These are phyloP conservation scores for Cyclotella atomus DNA, from an alignment of 108 stramenopile species.

Conservation along the genomic window DNA sequence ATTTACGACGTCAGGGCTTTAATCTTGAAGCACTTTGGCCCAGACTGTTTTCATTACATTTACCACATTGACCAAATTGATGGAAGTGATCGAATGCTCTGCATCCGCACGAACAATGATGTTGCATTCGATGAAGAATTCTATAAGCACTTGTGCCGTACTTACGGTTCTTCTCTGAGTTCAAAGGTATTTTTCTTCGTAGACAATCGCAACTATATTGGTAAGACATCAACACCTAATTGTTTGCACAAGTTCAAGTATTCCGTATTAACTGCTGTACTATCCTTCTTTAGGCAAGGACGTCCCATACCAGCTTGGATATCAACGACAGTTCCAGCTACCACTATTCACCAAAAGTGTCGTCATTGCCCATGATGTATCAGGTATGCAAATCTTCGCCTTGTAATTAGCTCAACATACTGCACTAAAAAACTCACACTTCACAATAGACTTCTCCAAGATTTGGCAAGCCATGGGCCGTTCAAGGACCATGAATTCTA, in stretches of 20 bases:
- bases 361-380: constrained; percentile 62
- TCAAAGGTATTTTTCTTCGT: constrained; percentile 52
- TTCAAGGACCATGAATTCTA: constrained; percentile 62
- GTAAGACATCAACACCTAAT: constrained; percentile 18
- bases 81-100: constrained; percentile 58
- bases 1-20: constrained; percentile 48
- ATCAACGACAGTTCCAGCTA: constrained; percentile 42
- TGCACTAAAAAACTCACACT: too few species aligned
- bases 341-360: constrained; percentile 56
- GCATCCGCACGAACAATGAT: constrained; percentile 54
- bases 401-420: too few species aligned
- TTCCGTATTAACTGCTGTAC: background rate
- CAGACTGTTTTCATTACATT: constrained; percentile 53
- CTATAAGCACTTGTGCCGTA: constrained; percentile 51
- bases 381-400: too few species aligned
- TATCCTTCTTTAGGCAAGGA: constrained; percentile 20
- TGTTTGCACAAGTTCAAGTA: background rate
- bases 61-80: constrained; percentile 62
- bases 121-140: constrained; percentile 63
- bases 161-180: constrained; percentile 47
- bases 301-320: constrained; percentile 50
- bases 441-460: constrained; percentile 52
- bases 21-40: constrained; percentile 46
- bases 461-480: constrained; percentile 71
- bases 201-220: constrained; percentile 56